Base-by-base conservation (phyloP, 495 filamentous ascomycete genomes). In the Lasiosphaeria miniovina region DNA sequence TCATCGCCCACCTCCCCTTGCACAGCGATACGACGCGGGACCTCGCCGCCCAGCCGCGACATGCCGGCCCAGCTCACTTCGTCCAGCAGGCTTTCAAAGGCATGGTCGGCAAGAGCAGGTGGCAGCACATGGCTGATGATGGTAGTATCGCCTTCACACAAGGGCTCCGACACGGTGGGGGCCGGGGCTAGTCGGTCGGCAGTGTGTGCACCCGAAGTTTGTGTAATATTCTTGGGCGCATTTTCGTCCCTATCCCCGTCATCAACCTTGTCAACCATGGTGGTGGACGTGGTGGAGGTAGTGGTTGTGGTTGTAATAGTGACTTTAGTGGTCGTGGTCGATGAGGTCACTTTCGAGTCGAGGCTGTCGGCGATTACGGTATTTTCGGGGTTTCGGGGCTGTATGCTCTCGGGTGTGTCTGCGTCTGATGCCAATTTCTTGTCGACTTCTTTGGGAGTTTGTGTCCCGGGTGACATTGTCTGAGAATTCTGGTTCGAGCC, bases 41-140 rank as follows among this genome's bases (percentile, higher is more conserved):
- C 94, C 65, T 94, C 88, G 12, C 94, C 94, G 36, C 90, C 89
- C 52, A 91, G 83, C 68, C 97, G 94, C 55, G 86, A 88, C 94
- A 98, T 98, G 58, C 83, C 88, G 63, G 92, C 87, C 93, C 93
- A 98, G 63, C 78, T 75, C 1, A 98, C 88, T 68, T 98, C 94
- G 24, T 81, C 73, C 55, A 84, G 80, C 9, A 96, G 77, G 36
- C 77, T 80, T n/a, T 87, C 80, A 67, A 95, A 96, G 32, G 86
- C 82, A 53, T 76, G 74, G n/a, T 79, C 63, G 12, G 81, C 76
- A 7, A 86, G 61, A 36, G 78, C 62, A 1, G 61, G 54, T 0
- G 80, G 74, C 4, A 93, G 79, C 49, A 95, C 72, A 61, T 92
- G 80, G 61, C 85, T 77, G 24, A 96, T 75, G 52, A 98, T 83